These are phyloP conservation scores for Ceriops decandra DNA, from an alignment of 345 rosid genomes.

Conservation along the genomic window DNA sequence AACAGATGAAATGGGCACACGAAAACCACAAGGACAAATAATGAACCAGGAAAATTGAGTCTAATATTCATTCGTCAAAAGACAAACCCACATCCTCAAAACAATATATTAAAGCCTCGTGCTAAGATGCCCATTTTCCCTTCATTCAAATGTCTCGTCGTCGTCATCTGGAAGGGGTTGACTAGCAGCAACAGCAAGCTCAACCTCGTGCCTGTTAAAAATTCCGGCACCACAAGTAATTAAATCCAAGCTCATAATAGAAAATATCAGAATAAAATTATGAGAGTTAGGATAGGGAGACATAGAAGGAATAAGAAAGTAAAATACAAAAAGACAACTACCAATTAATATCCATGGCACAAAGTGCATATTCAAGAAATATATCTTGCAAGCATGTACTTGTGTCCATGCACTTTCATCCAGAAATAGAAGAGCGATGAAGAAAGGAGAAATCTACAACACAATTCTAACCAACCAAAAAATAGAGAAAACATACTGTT, in stretches of 20 bases:
- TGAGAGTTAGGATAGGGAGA: too few species aligned
- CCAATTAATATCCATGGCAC: too few species aligned
- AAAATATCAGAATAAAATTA: neutral
- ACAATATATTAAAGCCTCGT: neutral
- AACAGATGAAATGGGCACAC: slow-evolving; percentile 9
- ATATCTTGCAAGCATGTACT: neutral
- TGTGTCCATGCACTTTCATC: too few species aligned
- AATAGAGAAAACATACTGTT: slow-evolving; percentile 48
- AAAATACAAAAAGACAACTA: too few species aligned
- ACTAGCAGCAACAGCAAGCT: slow-evolving; percentile 59
- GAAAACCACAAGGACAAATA: slow-evolving; percentile 6
- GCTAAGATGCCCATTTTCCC: neutral
- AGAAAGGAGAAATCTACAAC: neutral
- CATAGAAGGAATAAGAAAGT: too few species aligned
- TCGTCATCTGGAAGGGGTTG: slow-evolving; percentile 87
- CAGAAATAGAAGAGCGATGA: neutral
- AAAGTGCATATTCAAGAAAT: neutral
- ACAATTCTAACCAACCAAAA: neutral
- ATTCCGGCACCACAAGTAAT: neutral
- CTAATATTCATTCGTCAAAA: slow-evolving; percentile 4
- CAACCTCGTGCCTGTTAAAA: slow-evolving; percentile 63
- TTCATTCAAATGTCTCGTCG: slow-evolving; percentile 60
- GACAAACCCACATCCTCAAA: slow-evolving; percentile 17
- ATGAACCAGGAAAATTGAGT: slow-evolving; percentile 11
- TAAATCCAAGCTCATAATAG: neutral